A percentile compares a stretch with the other conserved stretches of the same genome.
Evolutionary conservation across 345 rosid species (phyloP).

Genomic region (Eucalyptus camaldulensis): DNA sequence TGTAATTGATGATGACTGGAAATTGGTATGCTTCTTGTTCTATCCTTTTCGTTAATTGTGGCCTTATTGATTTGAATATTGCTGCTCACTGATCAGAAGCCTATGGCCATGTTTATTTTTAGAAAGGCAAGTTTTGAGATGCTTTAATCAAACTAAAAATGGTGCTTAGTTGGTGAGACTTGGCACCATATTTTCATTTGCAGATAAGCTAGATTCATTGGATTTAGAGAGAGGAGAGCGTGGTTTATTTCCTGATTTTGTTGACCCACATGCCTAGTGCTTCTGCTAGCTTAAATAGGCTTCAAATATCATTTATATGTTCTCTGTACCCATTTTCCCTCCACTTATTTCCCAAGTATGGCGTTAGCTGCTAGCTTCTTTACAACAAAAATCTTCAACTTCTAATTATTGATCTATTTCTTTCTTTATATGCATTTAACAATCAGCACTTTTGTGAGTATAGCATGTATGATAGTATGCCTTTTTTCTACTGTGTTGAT

Average conservation of each 20-base stretch:
- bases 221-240: not conserved
- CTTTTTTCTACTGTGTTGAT: not conserved
- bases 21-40: slow-evolving; percentile 31
- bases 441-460: not conserved
- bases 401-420: not conserved
- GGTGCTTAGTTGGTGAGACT: not conserved
- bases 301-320: not conserved
- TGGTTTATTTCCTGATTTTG: not conserved
- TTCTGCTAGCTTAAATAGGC: not conserved
- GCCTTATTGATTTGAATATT: not conserved
- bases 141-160: not conserved
- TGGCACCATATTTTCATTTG: not conserved
- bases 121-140: not conserved
- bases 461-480: not conserved
- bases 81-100: not conserved
- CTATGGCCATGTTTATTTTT: not conserved
- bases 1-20: slow-evolving; percentile 79
- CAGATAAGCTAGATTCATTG: not conserved
- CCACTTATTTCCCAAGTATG: not conserved
- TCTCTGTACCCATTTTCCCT: not conserved
- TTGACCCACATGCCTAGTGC: not conserved
- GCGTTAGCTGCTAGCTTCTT: not conserved
- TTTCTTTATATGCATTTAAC: not conserved
- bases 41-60: not conserved
- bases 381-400: not conserved